Evolutionary conservation across 169 alveolate species (phyloP).

Genomic region (Toxoplasma gondii): DNA sequence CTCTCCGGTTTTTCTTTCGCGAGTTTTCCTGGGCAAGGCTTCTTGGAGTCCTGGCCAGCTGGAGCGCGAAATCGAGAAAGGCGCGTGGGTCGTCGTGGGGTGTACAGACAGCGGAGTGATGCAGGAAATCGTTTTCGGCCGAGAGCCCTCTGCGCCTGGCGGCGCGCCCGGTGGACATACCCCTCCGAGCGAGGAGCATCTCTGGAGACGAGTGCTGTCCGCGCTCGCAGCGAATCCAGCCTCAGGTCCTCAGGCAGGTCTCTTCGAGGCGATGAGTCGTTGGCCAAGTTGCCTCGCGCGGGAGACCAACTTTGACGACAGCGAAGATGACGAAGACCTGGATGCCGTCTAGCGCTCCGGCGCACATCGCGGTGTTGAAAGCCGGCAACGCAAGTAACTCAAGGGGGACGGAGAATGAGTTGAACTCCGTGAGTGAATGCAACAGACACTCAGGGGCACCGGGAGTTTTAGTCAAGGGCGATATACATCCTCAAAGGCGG

Average conservation of each 20-base stretch:
- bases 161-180: neutral
- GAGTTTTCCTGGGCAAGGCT: constrained; percentile 19
- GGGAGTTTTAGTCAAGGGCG: too few species aligned
- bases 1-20: neutral
- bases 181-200: neutral
- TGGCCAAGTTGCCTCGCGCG: neutral
- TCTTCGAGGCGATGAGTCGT: constrained; percentile 29
- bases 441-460: too few species aligned
- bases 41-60: constrained; percentile 31
- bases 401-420: too few species aligned
- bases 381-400: too few species aligned
- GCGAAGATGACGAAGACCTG: neutral
- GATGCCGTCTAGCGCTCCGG: neutral
- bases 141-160: neutral
- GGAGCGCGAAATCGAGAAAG: constrained; percentile 9
- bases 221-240: neutral
- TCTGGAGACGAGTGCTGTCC: constrained; percentile 4
- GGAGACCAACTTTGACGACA: neutral
- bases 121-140: constrained; percentile 26
- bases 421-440: too few species aligned
- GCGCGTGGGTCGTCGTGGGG: constrained; percentile 28
- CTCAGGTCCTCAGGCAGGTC: neutral
- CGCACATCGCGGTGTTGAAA: neutral
- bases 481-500: too few species aligned
- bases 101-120: constrained; percentile 29